phyloP scores from a whole-genome alignment of 23 red algal species.

The Gracilaria domingensis region DNA sequence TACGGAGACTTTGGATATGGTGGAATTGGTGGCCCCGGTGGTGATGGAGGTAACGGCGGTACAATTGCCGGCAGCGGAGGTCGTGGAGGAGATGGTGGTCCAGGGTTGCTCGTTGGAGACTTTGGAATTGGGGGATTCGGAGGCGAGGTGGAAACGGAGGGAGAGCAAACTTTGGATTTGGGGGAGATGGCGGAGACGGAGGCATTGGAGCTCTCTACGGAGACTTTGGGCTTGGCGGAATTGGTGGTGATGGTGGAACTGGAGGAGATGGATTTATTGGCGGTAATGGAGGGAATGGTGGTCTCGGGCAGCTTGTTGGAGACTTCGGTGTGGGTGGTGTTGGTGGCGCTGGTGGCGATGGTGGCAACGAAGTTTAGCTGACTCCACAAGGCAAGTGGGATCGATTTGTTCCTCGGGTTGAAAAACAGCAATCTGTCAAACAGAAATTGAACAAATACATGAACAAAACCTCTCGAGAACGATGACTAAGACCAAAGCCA shows the following conservation, averaged over 20 bases:
- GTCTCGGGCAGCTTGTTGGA: neutral
- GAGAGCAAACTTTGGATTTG: neutral
- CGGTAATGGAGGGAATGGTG: constrained; percentile 8
- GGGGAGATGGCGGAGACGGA: neutral
- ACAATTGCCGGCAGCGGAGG: neutral
- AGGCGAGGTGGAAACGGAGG: neutral
- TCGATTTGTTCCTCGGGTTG: neutral
- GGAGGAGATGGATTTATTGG: constrained; percentile 11
- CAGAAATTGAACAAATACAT: neutral
- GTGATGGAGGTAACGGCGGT: constrained; percentile 4
- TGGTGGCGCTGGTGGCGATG: neutral
- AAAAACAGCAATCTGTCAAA: neutral
- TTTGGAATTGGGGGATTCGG: neutral
- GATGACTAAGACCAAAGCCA: too few species aligned
- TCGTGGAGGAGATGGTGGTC: neutral
- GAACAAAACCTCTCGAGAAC: too few species aligned
- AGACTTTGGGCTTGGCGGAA: neutral
- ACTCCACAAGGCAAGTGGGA: neutral
- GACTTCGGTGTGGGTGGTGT: neutral
- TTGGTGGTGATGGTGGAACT: constrained; percentile 7
- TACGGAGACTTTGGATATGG: neutral
- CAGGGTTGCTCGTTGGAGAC: neutral
- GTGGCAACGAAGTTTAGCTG: neutral
- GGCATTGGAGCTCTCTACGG: neutral
- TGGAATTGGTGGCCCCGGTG: neutral